A percentile compares a stretch with the other conserved stretches of the same genome.
These are phyloP conservation scores for Panus rudis DNA, from an alignment of 768 basidiomycete species.

Conservation along the genomic window DNA sequence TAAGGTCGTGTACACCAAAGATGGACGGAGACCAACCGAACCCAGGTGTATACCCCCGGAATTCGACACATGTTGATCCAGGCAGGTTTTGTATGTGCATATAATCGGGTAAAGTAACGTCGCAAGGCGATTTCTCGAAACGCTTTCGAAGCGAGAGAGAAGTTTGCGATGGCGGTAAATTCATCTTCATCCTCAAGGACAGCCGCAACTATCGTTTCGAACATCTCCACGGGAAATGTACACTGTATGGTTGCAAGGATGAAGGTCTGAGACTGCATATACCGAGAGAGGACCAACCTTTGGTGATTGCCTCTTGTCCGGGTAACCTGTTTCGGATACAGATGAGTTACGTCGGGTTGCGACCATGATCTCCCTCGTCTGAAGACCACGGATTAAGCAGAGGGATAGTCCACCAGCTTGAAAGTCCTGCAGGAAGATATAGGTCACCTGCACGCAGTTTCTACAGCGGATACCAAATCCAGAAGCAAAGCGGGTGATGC, in stretches of 20 bases:
- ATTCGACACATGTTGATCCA: slow-evolving; percentile 14
- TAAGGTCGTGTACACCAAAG: neutral
- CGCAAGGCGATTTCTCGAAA: slow-evolving; percentile 24
- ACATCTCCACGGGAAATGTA: slow-evolving; percentile 17
- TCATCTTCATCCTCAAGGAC: slow-evolving; percentile 11
- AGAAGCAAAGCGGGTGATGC: too few relatives aligned
- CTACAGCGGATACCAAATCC: too few relatives aligned
- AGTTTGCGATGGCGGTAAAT: slow-evolving; percentile 20
- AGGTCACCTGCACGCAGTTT: too few relatives aligned
- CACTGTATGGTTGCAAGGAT: neutral
- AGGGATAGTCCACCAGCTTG: too few relatives aligned
- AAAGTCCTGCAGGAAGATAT: too few relatives aligned
- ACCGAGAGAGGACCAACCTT: too few relatives aligned
- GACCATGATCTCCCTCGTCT: too few relatives aligned
- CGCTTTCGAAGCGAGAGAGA: slow-evolving; percentile 21
- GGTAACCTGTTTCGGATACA: too few relatives aligned
- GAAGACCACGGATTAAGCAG: too few relatives aligned
- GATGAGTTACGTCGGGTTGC: too few relatives aligned
- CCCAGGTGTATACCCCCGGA: slow-evolving; percentile 17
- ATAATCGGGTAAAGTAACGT: slow-evolving; percentile 19
- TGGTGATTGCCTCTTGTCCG: too few relatives aligned
- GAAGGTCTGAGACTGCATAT: too few relatives aligned
- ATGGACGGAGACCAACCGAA: slow-evolving; percentile 17
- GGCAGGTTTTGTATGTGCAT: slow-evolving; percentile 9
- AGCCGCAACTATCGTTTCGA: slow-evolving; percentile 18